These are phyloP conservation scores for Glarea lozoyensis DNA, from an alignment of 495 filamentous ascomycete species.

Conservation along the genomic window DNA sequence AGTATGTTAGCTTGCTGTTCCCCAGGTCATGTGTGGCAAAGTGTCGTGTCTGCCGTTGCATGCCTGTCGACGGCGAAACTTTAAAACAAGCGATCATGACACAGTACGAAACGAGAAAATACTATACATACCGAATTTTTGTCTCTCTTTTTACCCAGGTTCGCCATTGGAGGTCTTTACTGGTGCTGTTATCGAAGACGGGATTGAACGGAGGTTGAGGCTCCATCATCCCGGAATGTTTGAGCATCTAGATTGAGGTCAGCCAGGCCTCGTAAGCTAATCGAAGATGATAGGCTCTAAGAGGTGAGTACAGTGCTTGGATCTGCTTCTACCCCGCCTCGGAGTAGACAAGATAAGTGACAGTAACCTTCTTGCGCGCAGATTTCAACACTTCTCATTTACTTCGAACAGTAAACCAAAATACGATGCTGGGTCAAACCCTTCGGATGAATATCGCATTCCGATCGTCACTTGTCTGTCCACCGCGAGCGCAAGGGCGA, in stretches of 20 bases:
- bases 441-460: no score
- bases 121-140: conserved; percentile 40
- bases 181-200: conserved; percentile 22
- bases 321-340: neutral
- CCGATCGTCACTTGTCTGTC: neutral
- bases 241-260: conserved; percentile 49
- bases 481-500: neutral
- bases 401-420: no score
- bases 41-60: neutral
- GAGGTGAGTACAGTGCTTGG: no score
- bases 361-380: no score
- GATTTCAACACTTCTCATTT: no score
- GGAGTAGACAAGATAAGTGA: no score
- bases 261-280: no score
- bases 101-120: neutral
- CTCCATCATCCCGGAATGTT: conserved; percentile 44
- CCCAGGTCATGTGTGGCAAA: neutral
- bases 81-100: neutral
- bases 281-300: no score
- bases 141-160: conserved; percentile 50
- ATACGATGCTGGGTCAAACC: no score
- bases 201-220: conserved; percentile 28
- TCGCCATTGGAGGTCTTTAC: conserved; percentile 42
- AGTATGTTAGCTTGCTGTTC: conserved; percentile 11
- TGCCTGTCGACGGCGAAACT: neutral